Evolutionary conservation across 2,329 filamentous ascomycete species (phyloP).

Genomic region (Phaeophleospora eucalypticola): DNA sequence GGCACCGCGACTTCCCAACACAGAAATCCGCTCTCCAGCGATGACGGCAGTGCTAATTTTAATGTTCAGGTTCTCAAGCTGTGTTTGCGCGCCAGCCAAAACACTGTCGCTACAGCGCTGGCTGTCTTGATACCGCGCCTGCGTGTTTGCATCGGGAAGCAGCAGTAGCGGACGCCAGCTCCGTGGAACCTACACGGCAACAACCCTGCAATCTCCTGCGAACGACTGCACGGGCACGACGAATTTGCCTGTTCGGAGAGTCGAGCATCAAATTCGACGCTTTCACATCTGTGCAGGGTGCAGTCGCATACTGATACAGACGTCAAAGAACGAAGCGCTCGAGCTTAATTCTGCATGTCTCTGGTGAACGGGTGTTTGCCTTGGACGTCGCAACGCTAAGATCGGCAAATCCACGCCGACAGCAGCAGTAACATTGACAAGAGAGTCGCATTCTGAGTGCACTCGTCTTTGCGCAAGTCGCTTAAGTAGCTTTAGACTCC

Average conservation of each 20-base stretch:
- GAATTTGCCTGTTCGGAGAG: conserved; percentile 18
- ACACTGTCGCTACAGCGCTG: conserved; percentile 27
- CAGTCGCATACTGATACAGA: conserved; percentile 24
- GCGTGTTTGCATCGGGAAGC: conserved; percentile 26
- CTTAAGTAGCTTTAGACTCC: conserved; percentile 34
- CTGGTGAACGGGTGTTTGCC: conserved; percentile 31
- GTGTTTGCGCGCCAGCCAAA: conserved; percentile 2
- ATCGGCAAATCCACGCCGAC: not conserved
- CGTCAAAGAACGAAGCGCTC: conserved; percentile 26
- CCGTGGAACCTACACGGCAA: conserved; percentile 30
- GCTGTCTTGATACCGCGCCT: conserved; percentile 26
- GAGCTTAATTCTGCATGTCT: conserved; percentile 32
- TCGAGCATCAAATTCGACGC: conserved; percentile 9
- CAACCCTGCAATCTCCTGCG: conserved; percentile 37
- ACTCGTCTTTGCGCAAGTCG: conserved; percentile 16
- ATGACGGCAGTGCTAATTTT: conserved; percentile 16
- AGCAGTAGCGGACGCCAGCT: conserved; percentile 32
- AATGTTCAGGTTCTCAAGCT: conserved; percentile 13
- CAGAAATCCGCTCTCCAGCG: not conserved
- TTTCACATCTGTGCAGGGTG: conserved; percentile 6
- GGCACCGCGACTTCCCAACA: not conserved
- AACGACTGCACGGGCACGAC: conserved; percentile 32
- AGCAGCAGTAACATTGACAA: not conserved
- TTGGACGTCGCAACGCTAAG: conserved; percentile 2
- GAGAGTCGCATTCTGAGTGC: not conserved